These are phyloP conservation scores for Clonostachys byssicola DNA, from an alignment of 2,329 filamentous ascomycete species.

Conservation along the genomic window DNA sequence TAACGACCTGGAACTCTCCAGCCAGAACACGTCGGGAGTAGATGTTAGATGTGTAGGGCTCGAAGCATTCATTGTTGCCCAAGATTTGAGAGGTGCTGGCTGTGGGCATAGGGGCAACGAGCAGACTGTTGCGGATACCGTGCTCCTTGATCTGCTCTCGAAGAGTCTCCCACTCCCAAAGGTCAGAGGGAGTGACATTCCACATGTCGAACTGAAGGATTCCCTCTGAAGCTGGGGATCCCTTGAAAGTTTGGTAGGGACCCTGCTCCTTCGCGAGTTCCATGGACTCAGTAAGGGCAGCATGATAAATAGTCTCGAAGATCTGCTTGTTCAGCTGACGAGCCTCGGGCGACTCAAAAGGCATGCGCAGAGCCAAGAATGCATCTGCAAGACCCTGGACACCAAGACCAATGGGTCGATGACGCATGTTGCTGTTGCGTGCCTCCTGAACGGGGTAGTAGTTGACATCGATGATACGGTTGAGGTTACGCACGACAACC, in stretches of 20 bases:
- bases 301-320: slow-evolving; percentile 99
- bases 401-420: slow-evolving; percentile 92
- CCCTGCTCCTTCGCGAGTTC: slow-evolving; percentile 81
- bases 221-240: slow-evolving; percentile 90
- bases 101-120: slow-evolving; percentile 96
- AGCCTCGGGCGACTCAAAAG: slow-evolving; percentile 94
- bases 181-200: slow-evolving; percentile 85
- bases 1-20: slow-evolving; percentile 98
- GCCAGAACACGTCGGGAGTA: slow-evolving; percentile 97
- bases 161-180: slow-evolving; percentile 92
- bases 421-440: slow-evolving; percentile 92
- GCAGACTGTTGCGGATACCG: slow-evolving; percentile 90
- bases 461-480: slow-evolving; percentile 98
- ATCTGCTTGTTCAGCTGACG: slow-evolving; percentile 95
- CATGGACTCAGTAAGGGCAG: slow-evolving; percentile 82
- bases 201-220: slow-evolving; percentile 99
- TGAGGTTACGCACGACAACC: slow-evolving; percentile 90
- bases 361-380: slow-evolving; percentile 93
- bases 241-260: slow-evolving; percentile 84
- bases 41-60: slow-evolving; percentile 99
- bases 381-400: slow-evolving; percentile 97
- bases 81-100: slow-evolving; percentile 96
- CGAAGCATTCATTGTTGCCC: slow-evolving; percentile 99
- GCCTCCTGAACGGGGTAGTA: slow-evolving; percentile 97
- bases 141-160: slow-evolving; percentile 90